phyloP scores from a whole-genome alignment of 345 rosid genomes.

The Raphanus sativus region DNA sequence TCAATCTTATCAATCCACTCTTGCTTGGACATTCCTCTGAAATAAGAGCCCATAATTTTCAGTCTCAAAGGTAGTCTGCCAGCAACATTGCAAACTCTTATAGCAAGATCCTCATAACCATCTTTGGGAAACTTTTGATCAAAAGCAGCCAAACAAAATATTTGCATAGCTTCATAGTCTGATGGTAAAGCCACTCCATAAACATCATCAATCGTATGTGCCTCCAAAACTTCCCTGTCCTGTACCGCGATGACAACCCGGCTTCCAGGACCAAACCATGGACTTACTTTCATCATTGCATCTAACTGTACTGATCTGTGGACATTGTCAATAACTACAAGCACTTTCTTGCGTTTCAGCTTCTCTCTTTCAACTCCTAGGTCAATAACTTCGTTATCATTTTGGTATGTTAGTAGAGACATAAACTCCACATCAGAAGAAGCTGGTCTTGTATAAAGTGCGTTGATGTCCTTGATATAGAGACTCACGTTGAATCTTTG shows the following conservation, averaged over 20 bases:
- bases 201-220: neutral
- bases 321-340: slow-evolving; percentile 5
- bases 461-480: slow-evolving; percentile 13
- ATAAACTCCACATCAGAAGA: neutral
- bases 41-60: slow-evolving; percentile 3
- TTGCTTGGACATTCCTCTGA: neutral
- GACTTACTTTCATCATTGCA: neutral
- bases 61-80: neutral
- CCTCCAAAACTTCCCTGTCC: slow-evolving; percentile 2
- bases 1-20: slow-evolving; percentile 13
- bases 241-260: neutral
- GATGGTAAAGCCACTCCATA: slow-evolving; percentile 12
- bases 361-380: slow-evolving; percentile 13
- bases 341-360: slow-evolving; percentile 5
- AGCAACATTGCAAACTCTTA: neutral
- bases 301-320: neutral
- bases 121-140: neutral
- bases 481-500: slow-evolving; percentile 9
- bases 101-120: neutral
- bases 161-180: slow-evolving; percentile 5
- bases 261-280: slow-evolving; percentile 3
- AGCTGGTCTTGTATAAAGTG: neutral
- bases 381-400: neutral
- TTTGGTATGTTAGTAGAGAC: slow-evolving; percentile 1
- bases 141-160: slow-evolving; percentile 13